Evolutionary conservation across 345 rosid species (phyloP), one percentile per base, ranked within the genome.

Genomic region (Garcia nutans): DNA sequence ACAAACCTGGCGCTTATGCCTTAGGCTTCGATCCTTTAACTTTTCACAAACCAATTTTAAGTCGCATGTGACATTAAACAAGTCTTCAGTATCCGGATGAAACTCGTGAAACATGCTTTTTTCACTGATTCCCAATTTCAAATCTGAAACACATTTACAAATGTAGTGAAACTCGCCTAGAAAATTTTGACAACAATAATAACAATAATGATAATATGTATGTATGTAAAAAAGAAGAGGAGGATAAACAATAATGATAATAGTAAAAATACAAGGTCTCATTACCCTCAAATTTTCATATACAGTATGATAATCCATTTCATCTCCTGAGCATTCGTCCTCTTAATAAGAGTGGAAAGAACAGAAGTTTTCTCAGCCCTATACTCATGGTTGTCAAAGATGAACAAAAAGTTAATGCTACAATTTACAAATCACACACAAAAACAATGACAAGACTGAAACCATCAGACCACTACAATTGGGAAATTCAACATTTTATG

Each of bases 11-110:
- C 99, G 94, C 85, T 93, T 93, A 79, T 95, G 97, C 31, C 99
- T 85, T 80, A 91, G 92, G 79, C 81, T 85, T 31, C 89, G 91
- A 84, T 93, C 93, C 83, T 81, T 86, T 76, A 94, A 78, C 85
- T 87, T 93, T 70, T 90, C 97, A 79, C 99, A 95, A 37, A 95
- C 99, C 80, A 95, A 82, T 76, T 93, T 95, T 82, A 95, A 81
- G 86, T 95, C 99, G 85, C 97, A 95, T 0, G 99, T 95, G 74
- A 95, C 99, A 79, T 95, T 93, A 78, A 95, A 95, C 82, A 95
- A 83, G 82, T 95, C 97, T 82, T 95, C 97, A 1, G 99, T 97
- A 89, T 93, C 99, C 0, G 97, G 96, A 84, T 95, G 99, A 78
- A 95, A 95, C 84, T 93, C 99, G 65, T 91, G 94, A 83, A 95